Percentiles rank a stretch among this genome's conserved stretches.
These are phyloP conservation scores for Tricladium varicosporioides DNA, from an alignment of 2,329 filamentous ascomycete genomes.

Conservation along the genomic window DNA sequence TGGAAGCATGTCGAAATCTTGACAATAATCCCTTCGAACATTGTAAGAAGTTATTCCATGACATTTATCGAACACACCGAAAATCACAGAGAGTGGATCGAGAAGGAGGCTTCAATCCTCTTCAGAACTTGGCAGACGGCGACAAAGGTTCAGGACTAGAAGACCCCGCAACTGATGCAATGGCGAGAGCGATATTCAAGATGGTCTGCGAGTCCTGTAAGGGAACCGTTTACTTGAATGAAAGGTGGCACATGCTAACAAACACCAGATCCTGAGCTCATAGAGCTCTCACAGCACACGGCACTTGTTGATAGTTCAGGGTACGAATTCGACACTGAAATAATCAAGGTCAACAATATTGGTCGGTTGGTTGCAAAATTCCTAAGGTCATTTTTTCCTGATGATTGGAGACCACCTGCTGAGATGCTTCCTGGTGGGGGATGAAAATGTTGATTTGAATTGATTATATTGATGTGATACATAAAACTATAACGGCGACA, in stretches of 20 bases:
- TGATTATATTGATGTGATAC: neutral
- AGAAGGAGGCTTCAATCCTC: slow-evolving; percentile 25
- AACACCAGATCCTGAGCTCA: slow-evolving; percentile 17
- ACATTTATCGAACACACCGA: slow-evolving; percentile 24
- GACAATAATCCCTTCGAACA: slow-evolving; percentile 22
- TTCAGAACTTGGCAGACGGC: slow-evolving; percentile 8
- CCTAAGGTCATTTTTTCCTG: slow-evolving; percentile 22
- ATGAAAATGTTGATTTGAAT: neutral
- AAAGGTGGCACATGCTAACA: neutral
- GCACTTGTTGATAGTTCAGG: slow-evolving; percentile 8
- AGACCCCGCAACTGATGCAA: slow-evolving; percentile 14
- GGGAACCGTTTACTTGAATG: neutral
- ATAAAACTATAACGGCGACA: too few species aligned
- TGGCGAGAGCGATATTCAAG: slow-evolving; percentile 19
- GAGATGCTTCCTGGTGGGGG: neutral
- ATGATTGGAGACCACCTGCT: neutral
- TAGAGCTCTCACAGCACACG: slow-evolving; percentile 15
- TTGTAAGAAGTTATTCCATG: slow-evolving; percentile 26
- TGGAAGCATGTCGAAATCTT: slow-evolving; percentile 15
- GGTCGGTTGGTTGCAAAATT: slow-evolving; percentile 25
- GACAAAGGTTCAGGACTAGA: slow-evolving; percentile 11
- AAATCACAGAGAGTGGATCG: slow-evolving; percentile 14
- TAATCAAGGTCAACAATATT: slow-evolving; percentile 21
- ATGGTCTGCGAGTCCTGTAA: slow-evolving; percentile 20
- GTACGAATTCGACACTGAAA: slow-evolving; percentile 9